These are phyloP conservation scores for Dictyostelium citrinum DNA, from an alignment of 78 protist genomes.

Conservation along the genomic window DNA sequence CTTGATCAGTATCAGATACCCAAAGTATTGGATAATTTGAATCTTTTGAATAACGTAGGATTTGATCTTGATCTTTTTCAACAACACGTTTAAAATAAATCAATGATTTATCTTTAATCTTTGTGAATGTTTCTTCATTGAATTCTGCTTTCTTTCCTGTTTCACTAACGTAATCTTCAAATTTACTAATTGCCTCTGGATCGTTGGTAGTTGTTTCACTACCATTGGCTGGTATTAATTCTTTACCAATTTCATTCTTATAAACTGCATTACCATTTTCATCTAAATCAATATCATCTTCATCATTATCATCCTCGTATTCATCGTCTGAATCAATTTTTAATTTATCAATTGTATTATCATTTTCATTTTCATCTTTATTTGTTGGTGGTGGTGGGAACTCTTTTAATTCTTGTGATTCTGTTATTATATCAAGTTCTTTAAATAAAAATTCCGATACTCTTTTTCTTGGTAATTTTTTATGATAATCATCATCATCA, in stretches of 20 bases:
- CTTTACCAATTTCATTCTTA: neutral
- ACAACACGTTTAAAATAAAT: neutral
- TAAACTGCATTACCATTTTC: neutral
- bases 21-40: constrained; percentile 32
- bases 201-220: neutral
- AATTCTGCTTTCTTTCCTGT: constrained; percentile 12
- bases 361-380: too few species aligned
- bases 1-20: constrained; percentile 51
- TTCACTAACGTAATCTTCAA: constrained; percentile 26
- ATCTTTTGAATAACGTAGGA: constrained; percentile 43
- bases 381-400: neutral
- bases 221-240: neutral
- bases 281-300: constrained; percentile 1
- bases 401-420: neutral
- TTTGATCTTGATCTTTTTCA: neutral
- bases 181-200: neutral
- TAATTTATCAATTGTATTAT: neutral
- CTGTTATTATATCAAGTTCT: constrained; percentile 12
- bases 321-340: neutral
- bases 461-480: neutral
- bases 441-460: constrained; percentile 5
- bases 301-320: neutral
- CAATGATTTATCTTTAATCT: constrained; percentile 27
- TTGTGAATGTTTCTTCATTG: constrained; percentile 15
- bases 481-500: neutral